Evolutionary conservation across 2,329 filamentous ascomycete species (phyloP).

Genomic region (Onygenales sp.): DNA sequence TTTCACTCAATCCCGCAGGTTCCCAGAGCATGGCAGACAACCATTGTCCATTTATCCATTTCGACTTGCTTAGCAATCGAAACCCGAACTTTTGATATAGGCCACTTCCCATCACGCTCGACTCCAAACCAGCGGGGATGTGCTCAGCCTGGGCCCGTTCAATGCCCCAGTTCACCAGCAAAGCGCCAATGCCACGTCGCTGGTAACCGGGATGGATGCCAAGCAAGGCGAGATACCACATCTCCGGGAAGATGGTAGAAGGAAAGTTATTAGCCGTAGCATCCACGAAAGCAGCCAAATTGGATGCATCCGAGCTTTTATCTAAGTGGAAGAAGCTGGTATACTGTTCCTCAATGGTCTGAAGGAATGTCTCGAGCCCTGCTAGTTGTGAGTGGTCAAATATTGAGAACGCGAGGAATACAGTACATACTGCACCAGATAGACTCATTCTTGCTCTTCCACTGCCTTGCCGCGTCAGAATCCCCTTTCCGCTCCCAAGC

Average conservation of each 20-base stretch:
- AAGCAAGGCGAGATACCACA: conserved; percentile 17
- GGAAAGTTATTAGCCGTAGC: conserved; percentile 7
- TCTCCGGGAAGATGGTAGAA: conserved; percentile 10
- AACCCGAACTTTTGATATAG: conserved; percentile 18
- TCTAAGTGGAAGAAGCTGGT: conserved; percentile 9
- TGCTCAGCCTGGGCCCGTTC: conserved; percentile 11
- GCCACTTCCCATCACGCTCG: conserved; percentile 12
- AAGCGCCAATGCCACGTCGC: conserved; percentile 14
- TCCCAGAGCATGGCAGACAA: conserved; percentile 7
- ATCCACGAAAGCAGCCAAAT: conserved; percentile 2
- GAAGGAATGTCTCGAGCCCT: conserved; percentile 11
- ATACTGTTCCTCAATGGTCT: conserved; percentile 7
- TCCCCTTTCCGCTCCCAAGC: conserved; percentile 7
- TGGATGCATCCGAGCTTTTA: conserved; percentile 4
- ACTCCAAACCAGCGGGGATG: conserved; percentile 14
- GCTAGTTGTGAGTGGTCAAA: background rate
- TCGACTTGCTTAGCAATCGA: conserved; percentile 7
- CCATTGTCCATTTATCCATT: conserved; percentile 1
- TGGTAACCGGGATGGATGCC: conserved; percentile 15
- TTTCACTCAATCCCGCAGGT: background rate
- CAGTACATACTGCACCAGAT: background rate
- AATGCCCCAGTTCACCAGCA: conserved; percentile 14
- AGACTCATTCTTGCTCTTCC: conserved; percentile 5
- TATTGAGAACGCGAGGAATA: background rate
- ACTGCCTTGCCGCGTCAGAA: conserved; percentile 7